These are phyloP conservation scores for Berkeleyomyces rouxiae DNA, from an alignment of 2,329 filamentous ascomycete genomes.

Conservation along the genomic window DNA sequence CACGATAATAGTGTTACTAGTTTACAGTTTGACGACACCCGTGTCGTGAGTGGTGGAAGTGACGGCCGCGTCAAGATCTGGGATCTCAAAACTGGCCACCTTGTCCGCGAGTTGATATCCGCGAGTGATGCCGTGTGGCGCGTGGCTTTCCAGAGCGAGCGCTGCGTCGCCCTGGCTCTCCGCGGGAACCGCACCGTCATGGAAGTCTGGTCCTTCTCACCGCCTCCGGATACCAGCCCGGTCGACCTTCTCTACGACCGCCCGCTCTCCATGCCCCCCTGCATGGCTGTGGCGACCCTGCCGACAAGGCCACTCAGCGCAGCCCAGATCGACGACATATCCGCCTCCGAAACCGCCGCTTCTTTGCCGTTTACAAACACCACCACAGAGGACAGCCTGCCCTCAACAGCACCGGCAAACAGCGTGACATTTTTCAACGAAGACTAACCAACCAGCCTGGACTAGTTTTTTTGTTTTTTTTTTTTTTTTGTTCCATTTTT, in stretches of 20 bases:
- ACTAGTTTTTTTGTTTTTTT: neutral
- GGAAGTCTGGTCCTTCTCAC: conserved; percentile 97
- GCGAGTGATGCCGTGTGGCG: conserved; percentile 94
- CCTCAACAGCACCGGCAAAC: conserved; percentile 36
- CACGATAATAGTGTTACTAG: conserved; percentile 98
- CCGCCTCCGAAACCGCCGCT: conserved; percentile 11
- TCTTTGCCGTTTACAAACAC: neutral
- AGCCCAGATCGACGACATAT: conserved; percentile 28
- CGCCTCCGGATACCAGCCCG: conserved; percentile 30
- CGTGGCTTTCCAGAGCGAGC: conserved; percentile 95
- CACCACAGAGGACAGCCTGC: conserved; percentile 39
- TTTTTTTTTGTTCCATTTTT: neutral
- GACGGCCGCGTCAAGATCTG: conserved; percentile 98
- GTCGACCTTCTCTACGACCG: conserved; percentile 45
- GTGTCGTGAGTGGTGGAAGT: conserved; percentile 88
- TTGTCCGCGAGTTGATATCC: conserved; percentile 79
- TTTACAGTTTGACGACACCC: conserved; percentile 87
- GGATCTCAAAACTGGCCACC: conserved; percentile 80
- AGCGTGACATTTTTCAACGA: conserved; percentile 18
- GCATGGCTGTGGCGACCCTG: conserved; percentile 26
- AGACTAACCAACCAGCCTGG: neutral
- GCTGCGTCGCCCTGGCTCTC: conserved; percentile 88
- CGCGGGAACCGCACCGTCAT: conserved; percentile 78
- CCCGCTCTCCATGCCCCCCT: conserved; percentile 32
- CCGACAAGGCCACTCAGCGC: conserved; percentile 35